Evolutionary conservation across 495 filamentous ascomycete species (phyloP).

Genomic region (Aspergillus leporis): DNA sequence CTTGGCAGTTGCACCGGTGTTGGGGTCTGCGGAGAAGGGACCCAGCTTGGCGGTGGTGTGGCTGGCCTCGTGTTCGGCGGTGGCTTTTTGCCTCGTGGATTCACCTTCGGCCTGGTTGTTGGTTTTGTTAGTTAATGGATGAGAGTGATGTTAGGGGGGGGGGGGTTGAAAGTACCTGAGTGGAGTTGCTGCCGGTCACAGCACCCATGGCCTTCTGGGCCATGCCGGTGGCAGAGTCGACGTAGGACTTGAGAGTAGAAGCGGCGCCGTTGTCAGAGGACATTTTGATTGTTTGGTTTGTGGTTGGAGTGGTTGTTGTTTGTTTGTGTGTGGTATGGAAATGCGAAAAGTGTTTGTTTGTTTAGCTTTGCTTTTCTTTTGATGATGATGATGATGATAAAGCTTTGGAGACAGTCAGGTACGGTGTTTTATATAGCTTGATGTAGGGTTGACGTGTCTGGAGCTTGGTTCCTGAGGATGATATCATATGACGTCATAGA

Average conservation of each 20-base stretch:
- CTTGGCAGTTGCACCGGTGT: slow-evolving; percentile 67
- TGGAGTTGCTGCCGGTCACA: slow-evolving; percentile 69
- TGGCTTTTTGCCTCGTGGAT: slow-evolving; percentile 44
- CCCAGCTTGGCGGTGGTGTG: slow-evolving; percentile 67
- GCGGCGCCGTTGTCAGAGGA: slow-evolving; percentile 53
- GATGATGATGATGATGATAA: not conserved
- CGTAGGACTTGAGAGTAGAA: slow-evolving; percentile 78
- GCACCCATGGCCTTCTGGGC: slow-evolving; percentile 71
- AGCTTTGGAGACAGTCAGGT: too few relatives aligned
- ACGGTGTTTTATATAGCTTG: too few relatives aligned
- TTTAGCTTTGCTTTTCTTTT: not conserved
- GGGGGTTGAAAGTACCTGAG: slow-evolving; percentile 54
- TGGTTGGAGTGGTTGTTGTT: not conserved
- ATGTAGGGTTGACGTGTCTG: too few relatives aligned
- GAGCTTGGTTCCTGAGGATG: not conserved
- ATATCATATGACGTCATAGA: slow-evolving; percentile 3
- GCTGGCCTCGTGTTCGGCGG: slow-evolving; percentile 35
- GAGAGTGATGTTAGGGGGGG: slow-evolving; percentile 15
- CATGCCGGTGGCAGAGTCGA: slow-evolving; percentile 74
- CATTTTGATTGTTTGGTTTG: not conserved
- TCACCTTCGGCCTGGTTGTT: slow-evolving; percentile 57
- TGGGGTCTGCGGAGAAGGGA: slow-evolving; percentile 60
- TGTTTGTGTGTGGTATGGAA: not conserved
- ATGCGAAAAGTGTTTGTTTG: not conserved
- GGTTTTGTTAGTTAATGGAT: not conserved